These are phyloP conservation scores for Cladophialophora immunda DNA, from an alignment of 2,329 filamentous ascomycete species.

Conservation along the genomic window DNA sequence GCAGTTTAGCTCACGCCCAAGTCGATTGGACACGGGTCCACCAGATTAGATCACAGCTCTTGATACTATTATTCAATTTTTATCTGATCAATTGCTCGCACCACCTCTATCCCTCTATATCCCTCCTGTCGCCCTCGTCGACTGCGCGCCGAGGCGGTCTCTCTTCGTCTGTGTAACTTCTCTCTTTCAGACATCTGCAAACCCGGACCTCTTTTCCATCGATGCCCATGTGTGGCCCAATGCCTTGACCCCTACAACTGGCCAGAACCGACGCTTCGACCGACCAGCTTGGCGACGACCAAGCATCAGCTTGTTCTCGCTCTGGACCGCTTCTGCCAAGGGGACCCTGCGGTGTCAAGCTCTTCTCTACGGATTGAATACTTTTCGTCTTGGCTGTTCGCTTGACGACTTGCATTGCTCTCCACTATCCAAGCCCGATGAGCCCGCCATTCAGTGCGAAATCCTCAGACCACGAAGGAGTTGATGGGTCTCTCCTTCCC, in stretches of 20 bases:
- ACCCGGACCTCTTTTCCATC: not conserved
- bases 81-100: not conserved
- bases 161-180: not conserved
- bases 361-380: not conserved
- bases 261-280: constrained; percentile 5
- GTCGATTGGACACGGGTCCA: constrained; percentile 17
- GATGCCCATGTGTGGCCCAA: not conserved
- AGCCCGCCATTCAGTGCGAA: not conserved
- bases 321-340: constrained; percentile 1
- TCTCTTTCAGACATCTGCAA: not conserved
- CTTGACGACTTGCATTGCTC: not conserved
- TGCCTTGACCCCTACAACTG: not conserved
- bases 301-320: constrained; percentile 6
- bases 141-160: not conserved
- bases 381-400: constrained; percentile 2
- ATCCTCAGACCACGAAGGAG: not conserved
- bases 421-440: not conserved
- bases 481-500: not conserved
- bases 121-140: not conserved
- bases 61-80: constrained; percentile 5
- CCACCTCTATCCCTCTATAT: not conserved
- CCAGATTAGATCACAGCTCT: constrained; percentile 24
- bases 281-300: constrained; percentile 6
- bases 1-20: constrained; percentile 8
- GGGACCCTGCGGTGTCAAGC: constrained; percentile 5